Evolutionary conservation across 345 rosid species (phyloP), one percentile per base, ranked within the genome.

Genomic region (Bruguiera sexangula): DNA sequence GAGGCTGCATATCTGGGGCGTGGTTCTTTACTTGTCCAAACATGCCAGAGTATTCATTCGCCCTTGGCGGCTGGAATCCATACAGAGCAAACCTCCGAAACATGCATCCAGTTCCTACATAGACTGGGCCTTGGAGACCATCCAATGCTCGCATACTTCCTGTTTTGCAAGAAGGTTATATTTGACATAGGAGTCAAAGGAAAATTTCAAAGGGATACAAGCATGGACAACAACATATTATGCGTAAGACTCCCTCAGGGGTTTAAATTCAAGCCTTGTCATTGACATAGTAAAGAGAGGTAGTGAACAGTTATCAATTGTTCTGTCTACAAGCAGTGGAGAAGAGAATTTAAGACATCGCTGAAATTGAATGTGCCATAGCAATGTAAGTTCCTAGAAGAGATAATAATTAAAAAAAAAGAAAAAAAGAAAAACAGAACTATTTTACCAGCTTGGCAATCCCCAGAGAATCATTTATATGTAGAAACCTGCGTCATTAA

Each of bases 101-200:
- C 98, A 93, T 91, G 71, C 93, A 86, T 4, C 98, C 98, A 0
- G 98, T 93, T 75, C 98, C 97, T 24, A 93, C 97, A 55, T 93
- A 93, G 2, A 93, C 94, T 0, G 97, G 97, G 6, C 98, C 98
- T 78, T 91, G 97, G 60, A 91, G 86, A 39, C 97, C 98, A 70
- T 93, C 98, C 21, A 93, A 80, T 53, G 98, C 98, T 77, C 98
- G 77, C 97, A 93, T 93, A 65, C 91, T 93, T 74, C 98, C 92
- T 88, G 85, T 77, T 65, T 21, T 36, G 60, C 32, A 70, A 39
- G 3, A 71, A 50, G 37, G 24, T 36, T 20, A 39, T 11, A 15
- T 10, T 48, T 43, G 36, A 61, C 9, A 50, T 60, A 21, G 22
- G 16, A 48, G 6, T 2, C 2, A 1, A n/a, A n/a, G 5, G 29